These are phyloP conservation scores for Aureobasidium leucospermi DNA, from an alignment of 2,329 filamentous ascomycete genomes.

Conservation along the genomic window DNA sequence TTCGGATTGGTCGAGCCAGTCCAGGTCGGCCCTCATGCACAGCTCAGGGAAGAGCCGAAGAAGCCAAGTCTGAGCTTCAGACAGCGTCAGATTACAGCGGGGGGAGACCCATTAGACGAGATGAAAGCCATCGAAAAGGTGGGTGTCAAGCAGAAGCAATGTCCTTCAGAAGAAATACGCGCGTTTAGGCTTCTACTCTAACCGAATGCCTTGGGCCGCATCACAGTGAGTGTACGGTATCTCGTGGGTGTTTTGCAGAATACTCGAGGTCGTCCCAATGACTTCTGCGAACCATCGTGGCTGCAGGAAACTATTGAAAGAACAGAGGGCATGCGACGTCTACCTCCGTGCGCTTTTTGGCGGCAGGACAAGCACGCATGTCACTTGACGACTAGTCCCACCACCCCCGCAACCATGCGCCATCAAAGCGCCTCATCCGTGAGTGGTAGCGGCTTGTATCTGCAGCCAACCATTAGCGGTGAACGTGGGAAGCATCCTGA, in stretches of 20 bases:
- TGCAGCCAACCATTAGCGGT: conserved; percentile 16
- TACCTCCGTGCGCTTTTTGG: conserved; percentile 1
- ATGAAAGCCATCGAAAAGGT: conserved; percentile 10
- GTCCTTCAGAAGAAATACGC: background rate
- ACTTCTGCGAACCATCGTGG: conserved; percentile 14
- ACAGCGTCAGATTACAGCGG: conserved; percentile 13
- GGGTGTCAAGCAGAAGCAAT: conserved; percentile 14
- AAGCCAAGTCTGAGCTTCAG: conserved; percentile 9
- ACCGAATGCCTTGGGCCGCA: background rate
- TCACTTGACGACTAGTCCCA: conserved; percentile 15
- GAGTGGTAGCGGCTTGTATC: conserved; percentile 14
- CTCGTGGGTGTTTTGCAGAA: background rate
- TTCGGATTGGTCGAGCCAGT: conserved; percentile 7
- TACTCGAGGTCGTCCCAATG: background rate
- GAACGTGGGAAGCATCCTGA: conserved; percentile 14
- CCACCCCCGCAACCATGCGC: conserved; percentile 15
- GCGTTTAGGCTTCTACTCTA: background rate
- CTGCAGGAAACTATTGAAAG: conserved; percentile 15
- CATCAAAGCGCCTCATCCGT: conserved; percentile 14
- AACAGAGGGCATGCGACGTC: conserved; percentile 8
- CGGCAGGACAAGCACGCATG: conserved; percentile 12
- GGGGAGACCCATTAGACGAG: conserved; percentile 13
- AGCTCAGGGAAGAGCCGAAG: conserved; percentile 12
- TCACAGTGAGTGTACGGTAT: background rate
- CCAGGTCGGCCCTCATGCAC: conserved; percentile 1